phyloP scores from a whole-genome alignment of 1,284 basidiomycete genomes.

The Boletellus deceptivus region DNA sequence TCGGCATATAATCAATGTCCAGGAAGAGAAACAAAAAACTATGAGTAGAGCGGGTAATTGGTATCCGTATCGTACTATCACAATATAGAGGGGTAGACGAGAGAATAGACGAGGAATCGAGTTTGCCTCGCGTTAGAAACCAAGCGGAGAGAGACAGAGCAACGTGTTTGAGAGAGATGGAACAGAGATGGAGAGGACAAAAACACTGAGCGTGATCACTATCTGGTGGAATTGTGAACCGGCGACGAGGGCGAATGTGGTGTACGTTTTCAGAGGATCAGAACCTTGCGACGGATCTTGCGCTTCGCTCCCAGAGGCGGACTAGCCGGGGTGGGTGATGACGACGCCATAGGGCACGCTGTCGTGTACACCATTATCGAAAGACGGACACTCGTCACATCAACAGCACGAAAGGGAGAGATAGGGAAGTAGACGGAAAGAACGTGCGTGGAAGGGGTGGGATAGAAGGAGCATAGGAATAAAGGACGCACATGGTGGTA shows the following conservation, averaged over 20 bases:
- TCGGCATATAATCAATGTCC: constrained; percentile 10
- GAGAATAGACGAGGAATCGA: constrained; percentile 6
- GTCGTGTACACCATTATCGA: constrained; percentile 3
- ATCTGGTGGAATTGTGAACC: background rate
- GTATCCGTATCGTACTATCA: constrained; percentile 23
- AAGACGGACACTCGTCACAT: background rate
- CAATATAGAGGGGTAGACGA: constrained; percentile 5
- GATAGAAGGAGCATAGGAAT: background rate
- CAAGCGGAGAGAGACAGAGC: background rate
- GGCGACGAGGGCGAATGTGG: background rate
- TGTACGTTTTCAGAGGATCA: constrained; percentile 21
- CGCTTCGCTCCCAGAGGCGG: constrained; percentile 29
- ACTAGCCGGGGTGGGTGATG: constrained; percentile 2
- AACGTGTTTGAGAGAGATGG: background rate
- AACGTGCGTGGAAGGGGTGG: no score
- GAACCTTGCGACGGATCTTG: constrained; percentile 32
- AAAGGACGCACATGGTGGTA: constrained; percentile 15
- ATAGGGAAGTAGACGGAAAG: background rate
- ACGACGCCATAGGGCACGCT: constrained; percentile 14
- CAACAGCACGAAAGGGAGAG: background rate
- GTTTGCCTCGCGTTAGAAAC: background rate
- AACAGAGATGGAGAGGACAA: constrained; percentile 2
- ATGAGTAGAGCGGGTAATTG: background rate
- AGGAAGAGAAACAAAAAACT: background rate
- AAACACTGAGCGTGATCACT: background rate